Percentiles rank a stretch among this genome's conserved stretches.
phyloP scores from a whole-genome alignment of 805 yeast species.

The Candida germanica region DNA sequence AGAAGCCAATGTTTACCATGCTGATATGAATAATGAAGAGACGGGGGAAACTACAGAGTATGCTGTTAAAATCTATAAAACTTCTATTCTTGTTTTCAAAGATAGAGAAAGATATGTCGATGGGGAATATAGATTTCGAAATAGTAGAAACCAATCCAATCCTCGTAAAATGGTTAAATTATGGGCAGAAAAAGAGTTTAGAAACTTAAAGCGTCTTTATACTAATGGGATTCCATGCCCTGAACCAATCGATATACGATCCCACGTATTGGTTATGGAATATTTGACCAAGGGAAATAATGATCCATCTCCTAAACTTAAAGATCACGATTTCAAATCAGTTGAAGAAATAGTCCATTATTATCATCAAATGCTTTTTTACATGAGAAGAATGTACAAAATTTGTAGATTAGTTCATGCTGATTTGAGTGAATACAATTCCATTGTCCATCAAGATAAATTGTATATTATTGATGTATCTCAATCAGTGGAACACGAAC shows the following conservation, averaged over 20 bases:
- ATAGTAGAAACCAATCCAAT: conserved; percentile 79
- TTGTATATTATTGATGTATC: conserved; percentile 93
- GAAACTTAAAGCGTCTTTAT: conserved; percentile 83
- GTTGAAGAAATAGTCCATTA: conserved; percentile 61
- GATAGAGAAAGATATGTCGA: conserved; percentile 95
- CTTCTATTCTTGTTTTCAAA: conserved; percentile 94
- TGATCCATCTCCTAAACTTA: conserved; percentile 85
- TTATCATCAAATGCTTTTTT: conserved; percentile 76
- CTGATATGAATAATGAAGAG: conserved; percentile 67
- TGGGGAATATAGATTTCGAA: conserved; percentile 92
- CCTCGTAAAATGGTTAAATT: conserved; percentile 96
- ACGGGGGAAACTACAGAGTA: conserved; percentile 47
- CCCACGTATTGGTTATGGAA: conserved; percentile 94
- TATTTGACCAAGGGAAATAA: conserved; percentile 76
- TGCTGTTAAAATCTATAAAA: conserved; percentile 93
- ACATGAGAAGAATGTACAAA: conserved; percentile 85
- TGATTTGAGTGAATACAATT: conserved; percentile 91
- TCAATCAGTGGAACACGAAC: conserved; percentile 96
- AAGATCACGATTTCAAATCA: conserved; percentile 74
- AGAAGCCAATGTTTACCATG: conserved; percentile 92
- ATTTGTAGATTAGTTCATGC: conserved; percentile 93
- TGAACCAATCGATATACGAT: conserved; percentile 81
- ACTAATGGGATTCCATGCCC: conserved; percentile 88
- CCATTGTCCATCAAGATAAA: conserved; percentile 75
- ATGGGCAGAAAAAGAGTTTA: conserved; percentile 98